Evolutionary conservation across 345 rosid species (phyloP), one percentile per base, ranked within the genome.

Genomic region (Brassica carinata): DNA sequence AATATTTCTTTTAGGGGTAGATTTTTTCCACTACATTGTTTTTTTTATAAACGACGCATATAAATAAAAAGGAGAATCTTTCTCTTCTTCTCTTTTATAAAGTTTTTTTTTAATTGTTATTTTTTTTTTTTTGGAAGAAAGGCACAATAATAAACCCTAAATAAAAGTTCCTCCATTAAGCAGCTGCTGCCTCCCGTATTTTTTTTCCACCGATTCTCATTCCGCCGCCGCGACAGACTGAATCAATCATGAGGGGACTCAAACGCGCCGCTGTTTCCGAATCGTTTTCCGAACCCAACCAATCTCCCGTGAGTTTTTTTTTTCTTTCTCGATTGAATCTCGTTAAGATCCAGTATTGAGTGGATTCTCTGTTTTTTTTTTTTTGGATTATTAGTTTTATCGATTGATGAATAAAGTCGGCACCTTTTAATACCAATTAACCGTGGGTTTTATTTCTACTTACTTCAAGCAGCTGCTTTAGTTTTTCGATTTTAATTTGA

Each of bases 261-360:
- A 95, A 93, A 81, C 94, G 96, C 31, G 79, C 86, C 65, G 91
- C 93, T 53, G 73, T 76, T 15, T 85, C 90, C 30, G 64, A 19
- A 59, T 59, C 64, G 5, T 19, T 59, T 8, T 7, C 64, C 64
- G 92, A 87, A 43, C 48, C 92, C n/a, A 81, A 63, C 74, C 94
- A 96, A 66, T 74, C 90, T 19, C 67, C 86, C 19, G 99, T 93
- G 84, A 88, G 99, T 83, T 72, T 31, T 13, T 36, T 4, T 27
- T 76, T 78, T 30, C 57, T 73, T 72, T 10, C 5, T 36, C n/a
- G 31, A 75, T 19, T 45, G 29, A 13, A 75, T 80, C 85, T 73
- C 83, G 57, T 75, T 3, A 9, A 23, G 31, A 61, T 67, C 69
- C 34, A 4, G 11, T 38, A 29, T 71, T 78, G 71, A 15, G 68